Evolutionary conservation across 1,284 basidiomycete species (phyloP).

Genomic region (Trichosporon faecale): DNA sequence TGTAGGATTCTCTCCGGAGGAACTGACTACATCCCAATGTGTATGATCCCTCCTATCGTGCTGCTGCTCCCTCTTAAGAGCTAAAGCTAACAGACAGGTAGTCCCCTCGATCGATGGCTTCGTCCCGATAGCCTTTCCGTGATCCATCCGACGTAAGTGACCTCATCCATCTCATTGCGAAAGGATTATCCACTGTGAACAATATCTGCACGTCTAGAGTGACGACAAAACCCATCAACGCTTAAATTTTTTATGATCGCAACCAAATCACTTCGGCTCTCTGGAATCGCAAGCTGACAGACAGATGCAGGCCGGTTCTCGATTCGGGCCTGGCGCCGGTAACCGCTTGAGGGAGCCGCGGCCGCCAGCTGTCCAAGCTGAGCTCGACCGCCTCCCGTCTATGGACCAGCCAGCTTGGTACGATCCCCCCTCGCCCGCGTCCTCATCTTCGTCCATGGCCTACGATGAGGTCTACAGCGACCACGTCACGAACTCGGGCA

Average conservation of each 20-base stretch:
- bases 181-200: conserved; percentile 28
- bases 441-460: conserved; percentile 26
- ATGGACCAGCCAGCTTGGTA: conserved; percentile 41
- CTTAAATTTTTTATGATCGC: conserved; percentile 23
- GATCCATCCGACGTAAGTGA: conserved; percentile 12
- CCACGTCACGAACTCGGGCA: conserved; percentile 43
- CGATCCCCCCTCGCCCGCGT: conserved; percentile 37
- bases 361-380: conserved; percentile 22
- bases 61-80: background rate
- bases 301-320: conserved; percentile 1
- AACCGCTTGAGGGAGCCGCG: conserved; percentile 5
- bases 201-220: conserved; percentile 30
- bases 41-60: conserved; percentile 32
- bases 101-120: background rate
- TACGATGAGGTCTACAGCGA: conserved; percentile 28
- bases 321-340: conserved; percentile 3
- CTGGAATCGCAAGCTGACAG: conserved; percentile 9
- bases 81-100: conserved; percentile 9
- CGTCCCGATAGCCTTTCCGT: background rate
- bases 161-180: background rate
- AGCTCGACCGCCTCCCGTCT: conserved; percentile 40
- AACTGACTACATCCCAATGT: conserved; percentile 43
- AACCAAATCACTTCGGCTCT: background rate
- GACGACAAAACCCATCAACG: conserved; percentile 32
- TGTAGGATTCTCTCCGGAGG: conserved; percentile 48